Percentiles rank a stretch among this genome's conserved stretches.
Conservation (phyloP, 2,329 filamentous ascomycete species). For the Trichothecium roseum region DNA sequence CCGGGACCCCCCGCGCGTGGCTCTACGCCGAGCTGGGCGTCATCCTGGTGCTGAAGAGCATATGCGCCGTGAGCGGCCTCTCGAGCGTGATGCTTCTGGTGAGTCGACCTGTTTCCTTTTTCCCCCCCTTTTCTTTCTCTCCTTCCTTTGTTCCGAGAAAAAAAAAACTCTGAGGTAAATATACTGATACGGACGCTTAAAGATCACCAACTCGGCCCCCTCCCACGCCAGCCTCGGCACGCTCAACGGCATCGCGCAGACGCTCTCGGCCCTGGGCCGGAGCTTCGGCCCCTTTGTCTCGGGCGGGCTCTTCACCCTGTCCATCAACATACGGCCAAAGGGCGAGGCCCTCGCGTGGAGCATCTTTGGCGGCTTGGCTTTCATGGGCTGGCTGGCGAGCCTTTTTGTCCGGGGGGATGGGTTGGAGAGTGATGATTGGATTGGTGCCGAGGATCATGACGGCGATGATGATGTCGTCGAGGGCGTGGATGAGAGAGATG, state of each 20-base stretch:
- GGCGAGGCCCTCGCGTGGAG: slow-evolving; percentile 82
- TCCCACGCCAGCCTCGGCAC: slow-evolving; percentile 79
- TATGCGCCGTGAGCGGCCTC: slow-evolving; percentile 79
- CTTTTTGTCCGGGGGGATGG: slow-evolving; percentile 61
- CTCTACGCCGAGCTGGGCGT: slow-evolving; percentile 73
- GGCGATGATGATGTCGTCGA: slow-evolving; percentile 2
- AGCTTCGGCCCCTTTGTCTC: slow-evolving; percentile 83
- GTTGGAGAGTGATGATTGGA: slow-evolving; percentile 49
- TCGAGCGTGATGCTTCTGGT: slow-evolving; percentile 83
- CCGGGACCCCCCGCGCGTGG: slow-evolving; percentile 55
- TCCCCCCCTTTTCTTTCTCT: background rate
- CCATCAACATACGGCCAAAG: slow-evolving; percentile 62
- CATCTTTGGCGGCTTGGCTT: slow-evolving; percentile 72
- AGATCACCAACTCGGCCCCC: slow-evolving; percentile 91
- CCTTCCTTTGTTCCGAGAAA: background rate
- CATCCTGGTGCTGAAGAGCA: slow-evolving; percentile 78
- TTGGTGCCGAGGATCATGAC: slow-evolving; percentile 17
- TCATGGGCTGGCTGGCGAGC: slow-evolving; percentile 70
- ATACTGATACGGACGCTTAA: slow-evolving; percentile 4
- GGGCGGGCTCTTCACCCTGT: slow-evolving; percentile 74
- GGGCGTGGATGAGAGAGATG: too few species aligned
- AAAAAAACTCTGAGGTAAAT: background rate
- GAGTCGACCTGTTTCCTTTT: slow-evolving; percentile 21
- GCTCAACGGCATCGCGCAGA: slow-evolving; percentile 89
- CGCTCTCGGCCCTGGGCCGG: slow-evolving; percentile 79